Percentiles rank a stretch among this genome's conserved stretches.
phyloP scores from a whole-genome alignment of 2,329 filamentous ascomycete species.

The Claviceps sorghi region DNA sequence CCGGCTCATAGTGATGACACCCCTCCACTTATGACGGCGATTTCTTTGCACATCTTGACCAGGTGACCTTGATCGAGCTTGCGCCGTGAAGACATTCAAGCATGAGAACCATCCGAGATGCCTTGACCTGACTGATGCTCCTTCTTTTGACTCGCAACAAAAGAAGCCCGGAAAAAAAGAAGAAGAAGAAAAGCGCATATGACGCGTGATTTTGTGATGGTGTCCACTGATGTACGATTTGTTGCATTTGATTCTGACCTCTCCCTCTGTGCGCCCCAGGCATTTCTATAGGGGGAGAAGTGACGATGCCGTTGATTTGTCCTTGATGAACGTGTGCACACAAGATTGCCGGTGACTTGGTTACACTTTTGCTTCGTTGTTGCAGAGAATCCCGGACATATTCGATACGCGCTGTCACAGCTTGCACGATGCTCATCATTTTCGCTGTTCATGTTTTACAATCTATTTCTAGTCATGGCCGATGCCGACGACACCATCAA shows the following conservation, averaged over 20 bases:
- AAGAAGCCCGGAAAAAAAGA: neutral
- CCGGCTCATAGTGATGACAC: conserved; percentile 22
- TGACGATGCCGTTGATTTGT: neutral
- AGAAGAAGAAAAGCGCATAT: neutral
- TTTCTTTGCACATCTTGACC: conserved; percentile 13
- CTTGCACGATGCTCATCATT: neutral
- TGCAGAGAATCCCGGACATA: neutral
- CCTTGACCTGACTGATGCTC: conserved; percentile 20
- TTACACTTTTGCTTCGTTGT: neutral
- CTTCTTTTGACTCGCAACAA: conserved; percentile 12
- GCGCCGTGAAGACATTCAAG: conserved; percentile 2
- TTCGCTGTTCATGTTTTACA: neutral
- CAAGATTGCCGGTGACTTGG: neutral
- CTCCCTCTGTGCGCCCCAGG: neutral
- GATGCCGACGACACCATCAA: neutral
- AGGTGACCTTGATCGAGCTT: conserved; percentile 21
- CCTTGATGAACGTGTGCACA: conserved; percentile 3
- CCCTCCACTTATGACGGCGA: conserved; percentile 2
- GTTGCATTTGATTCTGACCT: conserved; percentile 5
- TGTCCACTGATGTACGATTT: conserved; percentile 20
- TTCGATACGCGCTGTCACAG: neutral
- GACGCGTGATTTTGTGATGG: conserved; percentile 15
- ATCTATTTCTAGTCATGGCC: neutral
- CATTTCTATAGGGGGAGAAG: neutral
- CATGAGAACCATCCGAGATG: conserved; percentile 14